These are phyloP conservation scores for Brassica hybrid DNA, from an alignment of 441 rosid species.

Conservation along the genomic window DNA sequence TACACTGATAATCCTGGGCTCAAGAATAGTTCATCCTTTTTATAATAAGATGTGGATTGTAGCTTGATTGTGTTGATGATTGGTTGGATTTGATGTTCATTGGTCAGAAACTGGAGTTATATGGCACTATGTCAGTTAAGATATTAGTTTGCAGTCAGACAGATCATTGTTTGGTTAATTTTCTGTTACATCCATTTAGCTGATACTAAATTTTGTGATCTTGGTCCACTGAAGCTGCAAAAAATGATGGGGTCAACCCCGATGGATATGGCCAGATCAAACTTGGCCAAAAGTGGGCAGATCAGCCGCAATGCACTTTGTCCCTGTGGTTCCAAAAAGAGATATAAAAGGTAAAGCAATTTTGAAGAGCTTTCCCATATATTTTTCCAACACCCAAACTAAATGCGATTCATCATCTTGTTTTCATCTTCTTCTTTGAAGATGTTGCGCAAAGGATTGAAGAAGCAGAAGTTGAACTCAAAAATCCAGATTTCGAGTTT, in stretches of 20 bases:
- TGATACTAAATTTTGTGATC: conserved; percentile 4
- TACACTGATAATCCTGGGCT: no score
- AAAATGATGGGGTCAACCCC: conserved; percentile 92
- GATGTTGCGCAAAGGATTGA: conserved; percentile 46
- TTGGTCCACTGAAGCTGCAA: conserved; percentile 60
- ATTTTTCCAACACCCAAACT: neutral
- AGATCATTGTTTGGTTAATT: neutral
- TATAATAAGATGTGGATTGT: neutral
- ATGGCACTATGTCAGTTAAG: neutral
- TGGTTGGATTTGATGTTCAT: conserved; percentile 4
- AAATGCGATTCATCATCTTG: conserved; percentile 8
- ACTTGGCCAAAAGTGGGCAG: conserved; percentile 86
- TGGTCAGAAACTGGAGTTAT: neutral
- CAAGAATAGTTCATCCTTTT: neutral
- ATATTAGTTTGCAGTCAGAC: neutral
- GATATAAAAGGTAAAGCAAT: conserved; percentile 78
- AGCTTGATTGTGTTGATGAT: conserved; percentile 2
- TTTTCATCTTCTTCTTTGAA: conserved; percentile 15
- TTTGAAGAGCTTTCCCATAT: neutral
- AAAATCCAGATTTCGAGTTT: conserved; percentile 24
- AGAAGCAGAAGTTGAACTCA: conserved; percentile 10
- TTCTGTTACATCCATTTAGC: neutral
- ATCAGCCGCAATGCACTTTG: conserved; percentile 88
- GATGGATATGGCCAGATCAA: conserved; percentile 78
- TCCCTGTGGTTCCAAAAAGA: conserved; percentile 95